These are phyloP conservation scores for Neurospora africana DNA, from an alignment of 495 filamentous ascomycete species.

Conservation along the genomic window DNA sequence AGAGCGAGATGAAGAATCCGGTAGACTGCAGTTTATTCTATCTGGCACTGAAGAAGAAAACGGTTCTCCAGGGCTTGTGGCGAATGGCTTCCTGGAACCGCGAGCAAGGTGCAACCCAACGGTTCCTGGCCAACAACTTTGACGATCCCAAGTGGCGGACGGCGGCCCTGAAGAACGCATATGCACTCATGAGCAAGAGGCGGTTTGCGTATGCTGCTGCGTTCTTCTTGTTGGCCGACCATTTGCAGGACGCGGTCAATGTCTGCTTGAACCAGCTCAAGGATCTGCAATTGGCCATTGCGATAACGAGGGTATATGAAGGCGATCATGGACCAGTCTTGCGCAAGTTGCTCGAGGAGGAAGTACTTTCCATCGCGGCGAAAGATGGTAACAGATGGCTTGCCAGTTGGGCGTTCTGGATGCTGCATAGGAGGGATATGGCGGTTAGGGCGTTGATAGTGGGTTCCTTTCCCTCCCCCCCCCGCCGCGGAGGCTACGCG, in stretches of 20 bases:
- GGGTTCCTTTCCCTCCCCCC: conserved; percentile 10
- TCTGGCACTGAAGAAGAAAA: conserved; percentile 83
- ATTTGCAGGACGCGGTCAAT: conserved; percentile 72
- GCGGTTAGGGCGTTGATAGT: conserved; percentile 76
- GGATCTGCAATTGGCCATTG: conserved; percentile 85
- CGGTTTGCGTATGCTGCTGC: conserved; percentile 92
- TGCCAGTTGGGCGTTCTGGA: conserved; percentile 93
- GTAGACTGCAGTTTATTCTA: conserved; percentile 92
- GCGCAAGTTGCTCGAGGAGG: conserved; percentile 63
- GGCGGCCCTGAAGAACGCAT: conserved; percentile 90
- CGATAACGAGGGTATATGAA: conserved; percentile 78
- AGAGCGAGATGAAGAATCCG: conserved; percentile 77
- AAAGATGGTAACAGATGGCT: conserved; percentile 85
- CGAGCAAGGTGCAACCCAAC: conserved; percentile 70
- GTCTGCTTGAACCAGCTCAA: conserved; percentile 75
- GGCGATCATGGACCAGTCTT: conserved; percentile 74
- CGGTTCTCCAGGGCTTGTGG: conserved; percentile 86
- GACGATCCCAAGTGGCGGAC: conserved; percentile 76
- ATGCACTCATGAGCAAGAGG: conserved; percentile 85
- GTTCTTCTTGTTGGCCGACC: conserved; percentile 88
- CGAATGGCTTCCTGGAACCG: conserved; percentile 86
- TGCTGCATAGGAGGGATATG: conserved; percentile 72
- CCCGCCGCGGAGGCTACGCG: background rate
- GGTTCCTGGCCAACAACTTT: conserved; percentile 80
- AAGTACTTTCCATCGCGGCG: conserved; percentile 66